A percentile compares a stretch with the other conserved stretches of the same genome.
These are phyloP conservation scores for Trypanosoma grayi DNA, from an alignment of 208 protist species.

Conservation along the genomic window DNA sequence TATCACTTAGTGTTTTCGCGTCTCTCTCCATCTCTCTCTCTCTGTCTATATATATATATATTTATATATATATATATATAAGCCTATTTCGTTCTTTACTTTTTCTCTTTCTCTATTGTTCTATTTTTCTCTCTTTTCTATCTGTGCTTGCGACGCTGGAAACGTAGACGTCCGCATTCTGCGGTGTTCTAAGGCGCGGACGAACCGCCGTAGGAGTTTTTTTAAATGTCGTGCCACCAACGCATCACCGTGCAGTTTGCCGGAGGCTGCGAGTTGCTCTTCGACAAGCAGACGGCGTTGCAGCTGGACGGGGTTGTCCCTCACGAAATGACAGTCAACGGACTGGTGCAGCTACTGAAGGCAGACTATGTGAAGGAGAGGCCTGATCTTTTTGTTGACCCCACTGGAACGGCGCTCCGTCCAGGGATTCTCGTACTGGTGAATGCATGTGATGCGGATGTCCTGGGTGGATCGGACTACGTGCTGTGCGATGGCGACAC, in stretches of 20 bases:
- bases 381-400: slow-evolving; percentile 76
- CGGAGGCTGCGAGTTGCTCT: slow-evolving; percentile 84
- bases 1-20: too few species aligned
- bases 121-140: neutral
- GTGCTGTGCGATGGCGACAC: slow-evolving; percentile 79
- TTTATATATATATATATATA: slow-evolving; percentile 3
- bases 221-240: slow-evolving; percentile 23
- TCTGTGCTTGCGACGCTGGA: too few species aligned
- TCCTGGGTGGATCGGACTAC: slow-evolving; percentile 83
- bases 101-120: neutral
- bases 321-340: slow-evolving; percentile 33
- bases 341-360: slow-evolving; percentile 56
- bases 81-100: neutral
- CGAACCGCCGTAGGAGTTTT: too few species aligned
- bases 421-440: slow-evolving; percentile 94
- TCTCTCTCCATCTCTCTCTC: too few species aligned
- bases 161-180: neutral
- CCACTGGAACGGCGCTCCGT: slow-evolving; percentile 51
- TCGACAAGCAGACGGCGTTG: slow-evolving; percentile 49
- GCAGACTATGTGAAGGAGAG: slow-evolving; percentile 59
- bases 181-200: slow-evolving; percentile 1
- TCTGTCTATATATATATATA: slow-evolving; percentile 1
- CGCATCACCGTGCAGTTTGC: slow-evolving; percentile 50
- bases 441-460: slow-evolving; percentile 92
- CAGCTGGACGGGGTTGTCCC: slow-evolving; percentile 37